These are phyloP conservation scores for Penicillium palitans DNA, from an alignment of 2,329 filamentous ascomycete species.

Conservation along the genomic window DNA sequence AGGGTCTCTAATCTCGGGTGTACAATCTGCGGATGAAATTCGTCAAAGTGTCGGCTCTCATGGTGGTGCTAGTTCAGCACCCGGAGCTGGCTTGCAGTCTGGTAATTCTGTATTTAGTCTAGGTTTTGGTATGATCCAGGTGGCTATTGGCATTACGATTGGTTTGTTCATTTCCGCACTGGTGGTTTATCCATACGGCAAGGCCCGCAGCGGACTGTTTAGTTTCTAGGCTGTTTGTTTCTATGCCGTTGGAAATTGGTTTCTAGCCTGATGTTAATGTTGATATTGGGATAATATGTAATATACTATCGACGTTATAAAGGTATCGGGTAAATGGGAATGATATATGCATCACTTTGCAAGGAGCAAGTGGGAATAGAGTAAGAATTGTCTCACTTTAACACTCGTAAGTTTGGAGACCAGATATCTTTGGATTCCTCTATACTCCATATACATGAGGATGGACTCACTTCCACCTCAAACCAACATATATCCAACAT, in stretches of 20 bases:
- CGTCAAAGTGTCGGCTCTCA: conserved; percentile 29
- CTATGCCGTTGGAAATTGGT: not conserved
- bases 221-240: conserved; percentile 30
- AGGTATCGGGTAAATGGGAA: no score
- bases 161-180: conserved; percentile 44
- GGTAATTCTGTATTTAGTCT: conserved; percentile 32
- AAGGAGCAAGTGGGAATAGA: no score
- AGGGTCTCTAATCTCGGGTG: conserved; percentile 57
- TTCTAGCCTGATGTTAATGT: not conserved
- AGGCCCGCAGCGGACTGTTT: conserved; percentile 44
- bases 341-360: no score
- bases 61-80: conserved; percentile 6
- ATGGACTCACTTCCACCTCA: no score
- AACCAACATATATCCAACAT: no score
- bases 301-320: no score
- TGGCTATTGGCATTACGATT: conserved; percentile 46
- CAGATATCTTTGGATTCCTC: no score
- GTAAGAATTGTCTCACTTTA: no score
- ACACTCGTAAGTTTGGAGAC: no score
- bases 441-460: no score
- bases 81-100: conserved; percentile 19
- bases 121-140: conserved; percentile 45
- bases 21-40: conserved; percentile 58
- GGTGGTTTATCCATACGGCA: conserved; percentile 45
- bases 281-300: not conserved